These are phyloP conservation scores for Musa troglodytarum DNA, from an alignment of 176 grass and related monocot species.

Conservation along the genomic window DNA sequence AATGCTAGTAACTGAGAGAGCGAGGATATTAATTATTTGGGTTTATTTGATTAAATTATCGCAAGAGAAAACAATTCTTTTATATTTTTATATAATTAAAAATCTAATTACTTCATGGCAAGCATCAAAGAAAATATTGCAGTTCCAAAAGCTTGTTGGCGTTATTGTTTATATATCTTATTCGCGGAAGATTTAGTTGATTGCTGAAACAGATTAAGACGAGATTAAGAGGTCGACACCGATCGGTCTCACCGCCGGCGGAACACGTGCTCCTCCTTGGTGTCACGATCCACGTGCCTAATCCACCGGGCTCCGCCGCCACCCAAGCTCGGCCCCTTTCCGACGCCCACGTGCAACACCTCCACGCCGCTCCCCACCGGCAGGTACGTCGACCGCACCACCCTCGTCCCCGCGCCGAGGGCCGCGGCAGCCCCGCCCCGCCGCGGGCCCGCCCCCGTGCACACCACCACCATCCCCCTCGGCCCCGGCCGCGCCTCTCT, in stretches of 20 bases:
- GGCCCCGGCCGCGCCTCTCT: conserved; percentile 40
- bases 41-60: too few species aligned
- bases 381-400: conserved; percentile 57
- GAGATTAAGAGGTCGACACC: not conserved
- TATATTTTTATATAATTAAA: too few species aligned
- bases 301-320: conserved; percentile 41
- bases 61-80: too few species aligned
- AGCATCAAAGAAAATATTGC: too few species aligned
- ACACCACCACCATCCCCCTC: conserved; percentile 69
- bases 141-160: too few species aligned
- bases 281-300: conserved; percentile 43
- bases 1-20: too few species aligned
- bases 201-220: not conserved
- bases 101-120: too few species aligned
- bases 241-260: conserved; percentile 27
- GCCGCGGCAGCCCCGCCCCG: conserved; percentile 7
- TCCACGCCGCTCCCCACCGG: conserved; percentile 65
- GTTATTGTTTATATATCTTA: not conserved
- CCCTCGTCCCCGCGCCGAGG: conserved; percentile 30
- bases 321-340: conserved; percentile 53
- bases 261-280: conserved; percentile 71
- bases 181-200: not conserved
- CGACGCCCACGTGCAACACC: conserved; percentile 73
- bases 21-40: too few species aligned
- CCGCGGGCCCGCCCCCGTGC: conserved; percentile 4